phyloP scores from a whole-genome alignment of 2,329 filamentous ascomycete species.

The Colletotrichum lentis region DNA sequence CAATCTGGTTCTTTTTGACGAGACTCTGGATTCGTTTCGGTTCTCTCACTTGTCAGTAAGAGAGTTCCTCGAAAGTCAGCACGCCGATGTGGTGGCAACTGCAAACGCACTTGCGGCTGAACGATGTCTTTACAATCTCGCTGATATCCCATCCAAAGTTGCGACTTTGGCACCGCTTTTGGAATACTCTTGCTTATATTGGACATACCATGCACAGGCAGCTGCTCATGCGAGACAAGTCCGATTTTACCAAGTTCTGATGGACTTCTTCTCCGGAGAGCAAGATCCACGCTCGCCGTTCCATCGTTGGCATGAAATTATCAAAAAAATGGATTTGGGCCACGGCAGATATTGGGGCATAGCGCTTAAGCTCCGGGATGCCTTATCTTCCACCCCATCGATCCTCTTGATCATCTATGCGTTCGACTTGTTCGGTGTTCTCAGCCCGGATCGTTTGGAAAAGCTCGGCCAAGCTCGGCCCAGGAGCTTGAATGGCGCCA shows the following conservation, averaged over 20 bases:
- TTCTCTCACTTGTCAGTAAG: conserved; percentile 26
- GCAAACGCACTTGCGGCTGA: conserved; percentile 10
- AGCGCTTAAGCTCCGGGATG: background rate
- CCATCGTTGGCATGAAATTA: too few relatives aligned
- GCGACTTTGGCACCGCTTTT: too few relatives aligned
- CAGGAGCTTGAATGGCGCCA: too few relatives aligned
- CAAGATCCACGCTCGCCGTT: background rate
- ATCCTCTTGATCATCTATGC: background rate
- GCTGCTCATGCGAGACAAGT: background rate
- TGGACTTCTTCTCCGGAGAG: background rate
- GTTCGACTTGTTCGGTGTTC: background rate
- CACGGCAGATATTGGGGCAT: background rate
- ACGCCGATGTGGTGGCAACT: background rate
- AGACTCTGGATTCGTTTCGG: conserved; percentile 2
- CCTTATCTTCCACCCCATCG: background rate
- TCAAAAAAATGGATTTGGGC: too few relatives aligned
- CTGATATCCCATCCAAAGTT: background rate
- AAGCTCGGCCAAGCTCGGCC: background rate
- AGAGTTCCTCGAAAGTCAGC: conserved; percentile 14
- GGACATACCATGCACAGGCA: background rate
- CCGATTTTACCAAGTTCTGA: rapidly evolving
- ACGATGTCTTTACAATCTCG: background rate
- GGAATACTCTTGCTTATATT: background rate
- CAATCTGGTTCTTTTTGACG: conserved; percentile 18
- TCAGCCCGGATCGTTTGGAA: background rate